Evolutionary conservation across 257 asterid genomes (phyloP), one percentile per base, ranked within the genome.

Genomic region (Lycium ferocissimum): DNA sequence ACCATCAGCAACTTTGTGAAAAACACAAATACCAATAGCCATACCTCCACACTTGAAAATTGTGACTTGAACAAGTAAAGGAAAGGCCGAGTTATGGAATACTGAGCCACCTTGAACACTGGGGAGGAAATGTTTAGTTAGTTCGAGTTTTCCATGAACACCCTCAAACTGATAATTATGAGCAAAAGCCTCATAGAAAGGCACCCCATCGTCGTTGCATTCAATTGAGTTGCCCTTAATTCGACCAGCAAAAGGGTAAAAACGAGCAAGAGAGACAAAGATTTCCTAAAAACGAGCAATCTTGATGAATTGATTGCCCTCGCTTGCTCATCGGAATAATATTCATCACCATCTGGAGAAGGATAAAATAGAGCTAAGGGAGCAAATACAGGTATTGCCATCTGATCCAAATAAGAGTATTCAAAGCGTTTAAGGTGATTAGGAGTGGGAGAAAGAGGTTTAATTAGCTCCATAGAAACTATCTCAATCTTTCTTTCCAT

Each of bases 201-300:
- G 70, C 0, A 22, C 70, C 14, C 15, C 70, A 3, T 63, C 70
- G 3, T 63, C 70, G 7, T 63, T 63, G 70, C 70, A 63, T 22
- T 63, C 70, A 20, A 63, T 3, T 3, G 40, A 63, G 7, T 20
- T 10, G 8, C 1, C 38, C 70, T 20, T 63, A 10, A 63, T 63
- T 22, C 70, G 70, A 9, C 70, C 70, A 20, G 70, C 70, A 63
- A 63, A 63, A 63, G 17, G 70, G 17, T 63, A 63, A 22, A 63
- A 63, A 1, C 7, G 14, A 63, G 40, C 15, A 8, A 22, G 70
- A 63, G 4, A 4, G 38, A 9, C 17, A 63, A n/a, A 9, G 40
- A 22, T 20, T 63, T 63, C 70, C 20, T 63, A 38, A 63, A 22
- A 63, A 63, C 14, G 3, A 63, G 70, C 20, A n/a, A 61, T 61